Base-by-base conservation (phyloP, 371 early-diverging fungal species). In the Gilbertella persicaria region DNA sequence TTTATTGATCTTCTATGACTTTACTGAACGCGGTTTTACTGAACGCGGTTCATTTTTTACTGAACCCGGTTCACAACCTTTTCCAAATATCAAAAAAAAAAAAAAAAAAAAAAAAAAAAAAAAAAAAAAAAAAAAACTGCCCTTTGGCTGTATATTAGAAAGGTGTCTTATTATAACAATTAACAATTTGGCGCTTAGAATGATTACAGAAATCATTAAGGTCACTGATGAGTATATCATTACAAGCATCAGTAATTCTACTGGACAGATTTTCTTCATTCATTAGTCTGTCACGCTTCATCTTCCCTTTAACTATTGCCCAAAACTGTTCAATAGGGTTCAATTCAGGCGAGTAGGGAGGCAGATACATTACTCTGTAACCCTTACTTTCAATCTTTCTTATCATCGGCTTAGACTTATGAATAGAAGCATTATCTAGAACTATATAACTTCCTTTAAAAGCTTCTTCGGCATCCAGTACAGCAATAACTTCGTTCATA, bases 401-500 rank as follows among this genome's bases (percentile, higher is more conserved):
- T 36, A 35, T 42, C 23, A 42, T 42, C 10, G 43, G 43, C 45
- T 45, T 45, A 45, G 30, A 45, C 45, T 45, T 45, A 45, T 45
- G 45, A 53, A 44, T 37, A 26, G 53, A 45, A 30, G 45, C 53
- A 37, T 43, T 45, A 17, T 53, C 21, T 45, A 53, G 43, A 44
- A 45, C 35, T 37, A 53, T 24, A 37, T 45, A 45, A 53, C 44
- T 44, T 35, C 37, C 53, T 45, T 45, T 37, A 35, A 45, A 44
- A 35, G 36, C 36, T 44, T 53, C 45, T 35, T 53, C 53, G 17
- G 26, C 36, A 45, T 53, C 45, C 43, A 45, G 20, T 44, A 44
- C 36, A 53, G 33, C 53, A 53, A 53, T 44, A 53, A 45, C 33
- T 35, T 53, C 28, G 38, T 53, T 43, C 37, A 53, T 53, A 25